Evolutionary conservation across 148 eudicot genomes (phyloP).

Genomic region (Oxyria digyna): DNA sequence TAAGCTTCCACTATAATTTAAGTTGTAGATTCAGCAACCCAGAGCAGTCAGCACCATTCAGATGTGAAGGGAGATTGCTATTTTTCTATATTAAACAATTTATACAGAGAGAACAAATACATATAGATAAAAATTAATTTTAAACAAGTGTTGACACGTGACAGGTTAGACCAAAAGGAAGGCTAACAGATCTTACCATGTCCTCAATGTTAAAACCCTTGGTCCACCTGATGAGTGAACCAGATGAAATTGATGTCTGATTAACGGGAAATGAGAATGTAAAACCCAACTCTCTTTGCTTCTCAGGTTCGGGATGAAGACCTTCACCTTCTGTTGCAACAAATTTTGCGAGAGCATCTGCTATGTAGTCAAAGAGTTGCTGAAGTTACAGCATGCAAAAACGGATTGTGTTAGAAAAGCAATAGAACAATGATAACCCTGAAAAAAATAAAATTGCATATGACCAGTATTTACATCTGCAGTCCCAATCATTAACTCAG

Average conservation of each 20-base stretch:
- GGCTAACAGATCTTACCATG: conserved; percentile 30
- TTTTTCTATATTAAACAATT: no score
- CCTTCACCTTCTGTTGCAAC: conserved; percentile 81
- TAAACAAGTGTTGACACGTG: background rate
- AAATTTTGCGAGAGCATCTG: conserved; percentile 74
- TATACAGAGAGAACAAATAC: no score
- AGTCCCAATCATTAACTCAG: conserved; percentile 70
- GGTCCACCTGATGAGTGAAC: conserved; percentile 83
- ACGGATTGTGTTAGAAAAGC: conserved; percentile 12
- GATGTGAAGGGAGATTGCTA: no score
- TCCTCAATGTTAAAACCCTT: conserved; percentile 82
- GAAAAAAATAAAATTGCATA: background rate
- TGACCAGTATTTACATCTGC: conserved; percentile 45
- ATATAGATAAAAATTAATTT: no score
- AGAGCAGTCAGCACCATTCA: background rate
- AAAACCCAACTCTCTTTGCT: conserved; percentile 90
- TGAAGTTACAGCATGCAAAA: conserved; percentile 25
- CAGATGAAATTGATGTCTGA: conserved; percentile 72
- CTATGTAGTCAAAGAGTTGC: conserved; percentile 84
- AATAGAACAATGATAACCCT: background rate
- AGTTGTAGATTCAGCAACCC: background rate
- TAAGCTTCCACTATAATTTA: background rate
- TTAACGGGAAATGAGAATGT: conserved; percentile 96
- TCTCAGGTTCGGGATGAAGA: conserved; percentile 56
- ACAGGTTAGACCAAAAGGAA: background rate